A percentile compares a stretch with the other conserved stretches of the same genome.
phyloP scores from a whole-genome alignment of 805 yeast species.

The Metschnikowia similis region DNA sequence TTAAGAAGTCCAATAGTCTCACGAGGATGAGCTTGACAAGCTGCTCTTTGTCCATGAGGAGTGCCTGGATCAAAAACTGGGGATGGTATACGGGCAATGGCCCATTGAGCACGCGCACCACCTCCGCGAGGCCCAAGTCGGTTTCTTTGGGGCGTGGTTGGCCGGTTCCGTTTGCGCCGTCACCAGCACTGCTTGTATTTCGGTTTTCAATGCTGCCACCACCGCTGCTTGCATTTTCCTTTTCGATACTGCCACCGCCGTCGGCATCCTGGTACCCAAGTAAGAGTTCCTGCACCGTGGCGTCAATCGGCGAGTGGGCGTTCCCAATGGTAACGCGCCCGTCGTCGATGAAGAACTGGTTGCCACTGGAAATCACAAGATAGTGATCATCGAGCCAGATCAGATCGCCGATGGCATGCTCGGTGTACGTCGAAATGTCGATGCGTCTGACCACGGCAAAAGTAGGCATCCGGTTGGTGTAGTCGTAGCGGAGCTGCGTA shows the following conservation, averaged over 20 bases:
- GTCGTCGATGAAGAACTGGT: constrained; percentile 82
- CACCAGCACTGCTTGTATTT: background rate
- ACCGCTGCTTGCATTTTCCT: too few relatives aligned
- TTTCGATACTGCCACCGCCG: too few relatives aligned
- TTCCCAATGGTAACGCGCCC: constrained; percentile 41
- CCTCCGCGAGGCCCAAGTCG: constrained; percentile 51
- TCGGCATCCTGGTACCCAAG: constrained; percentile 22
- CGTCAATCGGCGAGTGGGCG: constrained; percentile 38
- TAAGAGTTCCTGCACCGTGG: constrained; percentile 42
- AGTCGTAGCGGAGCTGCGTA: constrained; percentile 83
- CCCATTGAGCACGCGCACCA: constrained; percentile 79
- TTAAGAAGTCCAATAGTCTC: constrained; percentile 47
- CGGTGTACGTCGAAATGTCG: constrained; percentile 65
- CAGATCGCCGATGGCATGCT: constrained; percentile 84
- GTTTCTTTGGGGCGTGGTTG: constrained; percentile 3
- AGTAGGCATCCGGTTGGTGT: constrained; percentile 74
- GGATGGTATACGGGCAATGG: constrained; percentile 91
- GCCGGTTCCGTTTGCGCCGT: too few relatives aligned
- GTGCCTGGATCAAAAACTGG: constrained; percentile 71
- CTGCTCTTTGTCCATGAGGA: constrained; percentile 56
- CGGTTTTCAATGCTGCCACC: too few relatives aligned
- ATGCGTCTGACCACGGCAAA: constrained; percentile 72
- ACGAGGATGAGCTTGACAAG: constrained; percentile 56
- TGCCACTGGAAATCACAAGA: constrained; percentile 82
- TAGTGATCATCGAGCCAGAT: constrained; percentile 79